Conservation (phyloP, 1,284 basidiomycete species). For the Austroboletus niveus region DNA sequence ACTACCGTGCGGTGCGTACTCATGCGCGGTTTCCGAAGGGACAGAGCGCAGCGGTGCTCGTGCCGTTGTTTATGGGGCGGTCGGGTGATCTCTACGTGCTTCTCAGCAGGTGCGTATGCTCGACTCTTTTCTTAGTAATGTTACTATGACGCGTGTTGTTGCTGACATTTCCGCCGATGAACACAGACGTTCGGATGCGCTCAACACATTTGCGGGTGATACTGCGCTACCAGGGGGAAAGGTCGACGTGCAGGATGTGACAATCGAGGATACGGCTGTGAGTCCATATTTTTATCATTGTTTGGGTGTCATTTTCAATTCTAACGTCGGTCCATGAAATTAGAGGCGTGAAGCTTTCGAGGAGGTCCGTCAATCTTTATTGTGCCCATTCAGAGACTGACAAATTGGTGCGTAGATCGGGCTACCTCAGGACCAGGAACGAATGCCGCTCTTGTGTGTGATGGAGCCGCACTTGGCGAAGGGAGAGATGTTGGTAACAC, state of each 20-base stretch:
- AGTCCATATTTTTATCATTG: neutral
- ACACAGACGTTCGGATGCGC: constrained; percentile 62
- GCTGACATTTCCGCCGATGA: neutral
- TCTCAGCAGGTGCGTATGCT: constrained; percentile 60
- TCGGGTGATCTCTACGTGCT: constrained; percentile 81
- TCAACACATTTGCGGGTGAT: constrained; percentile 79
- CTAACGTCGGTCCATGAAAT: neutral
- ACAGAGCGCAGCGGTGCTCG: constrained; percentile 67
- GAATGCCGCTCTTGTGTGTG: constrained; percentile 70
- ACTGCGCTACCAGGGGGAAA: constrained; percentile 84
- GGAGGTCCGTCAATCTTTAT: constrained; percentile 43
- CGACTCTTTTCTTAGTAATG: neutral
- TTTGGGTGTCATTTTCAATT: neutral
- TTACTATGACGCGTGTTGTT: neutral
- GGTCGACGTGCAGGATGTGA: constrained; percentile 64
- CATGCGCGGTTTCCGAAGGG: constrained; percentile 51
- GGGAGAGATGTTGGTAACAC: constrained; percentile 72
- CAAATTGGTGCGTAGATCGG: constrained; percentile 56
- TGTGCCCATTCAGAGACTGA: neutral
- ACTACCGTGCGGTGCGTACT: constrained; percentile 49
- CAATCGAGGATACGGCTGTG: constrained; percentile 70
- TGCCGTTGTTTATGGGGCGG: constrained; percentile 79
- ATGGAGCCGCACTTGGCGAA: constrained; percentile 76
- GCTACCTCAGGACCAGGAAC: constrained; percentile 64
- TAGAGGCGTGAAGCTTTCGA: constrained; percentile 75